phyloP scores from a whole-genome alignment of 768 basidiomycete species.

The Suillus tomentosus region DNA sequence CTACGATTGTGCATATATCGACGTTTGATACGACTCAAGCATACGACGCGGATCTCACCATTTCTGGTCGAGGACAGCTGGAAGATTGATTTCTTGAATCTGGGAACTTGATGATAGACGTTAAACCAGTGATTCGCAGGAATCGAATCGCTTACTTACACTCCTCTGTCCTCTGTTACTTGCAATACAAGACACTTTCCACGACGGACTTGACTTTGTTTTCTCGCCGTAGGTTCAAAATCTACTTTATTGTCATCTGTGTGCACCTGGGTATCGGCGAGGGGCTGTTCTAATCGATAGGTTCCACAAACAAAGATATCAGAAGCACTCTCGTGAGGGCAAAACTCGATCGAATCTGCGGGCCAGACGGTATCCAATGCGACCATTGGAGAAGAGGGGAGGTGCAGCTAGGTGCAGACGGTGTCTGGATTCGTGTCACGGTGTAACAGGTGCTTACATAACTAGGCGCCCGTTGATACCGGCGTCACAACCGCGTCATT shows the following conservation, averaged over 20 bases:
- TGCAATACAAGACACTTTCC: conserved; percentile 78
- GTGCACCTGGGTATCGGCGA: conserved; percentile 18
- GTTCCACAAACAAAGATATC: conserved; percentile 88
- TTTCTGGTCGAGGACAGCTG: conserved; percentile 93
- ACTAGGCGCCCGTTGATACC: no score
- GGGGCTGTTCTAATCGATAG: conserved; percentile 70
- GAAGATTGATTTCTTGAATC: conserved; percentile 67
- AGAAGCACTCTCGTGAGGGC: conserved; percentile 60
- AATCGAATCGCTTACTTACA: conserved; percentile 35
- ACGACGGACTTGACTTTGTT: conserved; percentile 43
- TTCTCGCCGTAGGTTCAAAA: conserved; percentile 4
- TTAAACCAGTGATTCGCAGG: not conserved
- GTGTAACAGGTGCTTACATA: no score
- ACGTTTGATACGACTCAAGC: not conserved
- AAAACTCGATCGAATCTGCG: conserved; percentile 91
- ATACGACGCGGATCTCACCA: conserved; percentile 55
- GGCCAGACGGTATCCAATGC: conserved; percentile 72
- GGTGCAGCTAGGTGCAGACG: no score
- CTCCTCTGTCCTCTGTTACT: conserved; percentile 35
- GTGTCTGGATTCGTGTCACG: no score
- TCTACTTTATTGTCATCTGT: conserved; percentile 5
- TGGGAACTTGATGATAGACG: conserved; percentile 43
- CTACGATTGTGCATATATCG: conserved; percentile 35
- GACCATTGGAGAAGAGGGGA: conserved; percentile 9
- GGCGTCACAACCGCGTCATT: no score